These are phyloP conservation scores for Umbelopsis sp. DNA, from an alignment of 192 early-diverging fungal genomes.

Conservation along the genomic window DNA sequence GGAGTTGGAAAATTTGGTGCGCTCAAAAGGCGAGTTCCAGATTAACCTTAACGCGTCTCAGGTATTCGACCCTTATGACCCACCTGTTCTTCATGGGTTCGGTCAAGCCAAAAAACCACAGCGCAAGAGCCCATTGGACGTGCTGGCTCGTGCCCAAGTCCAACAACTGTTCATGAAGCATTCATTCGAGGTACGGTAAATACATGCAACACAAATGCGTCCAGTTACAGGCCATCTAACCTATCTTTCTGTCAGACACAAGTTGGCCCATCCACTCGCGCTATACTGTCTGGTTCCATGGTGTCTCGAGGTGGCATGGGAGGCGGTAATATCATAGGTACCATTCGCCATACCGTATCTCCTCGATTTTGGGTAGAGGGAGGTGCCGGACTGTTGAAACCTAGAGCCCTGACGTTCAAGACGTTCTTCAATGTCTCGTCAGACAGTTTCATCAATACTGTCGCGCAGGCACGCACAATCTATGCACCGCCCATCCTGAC, in stretches of 20 bases:
- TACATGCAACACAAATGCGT: background rate
- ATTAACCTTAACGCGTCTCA: slow-evolving; percentile 54
- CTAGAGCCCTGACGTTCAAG: slow-evolving; percentile 35
- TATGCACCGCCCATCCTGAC: slow-evolving; percentile 68
- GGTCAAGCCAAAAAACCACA: slow-evolving; percentile 26
- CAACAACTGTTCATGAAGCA: slow-evolving; percentile 60
- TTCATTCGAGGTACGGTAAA: slow-evolving; percentile 58
- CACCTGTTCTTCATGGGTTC: slow-evolving; percentile 42
- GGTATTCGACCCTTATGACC: slow-evolving; percentile 53
- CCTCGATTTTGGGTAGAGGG: slow-evolving; percentile 69
- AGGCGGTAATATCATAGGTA: slow-evolving; percentile 77
- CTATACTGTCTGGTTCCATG: slow-evolving; percentile 62
- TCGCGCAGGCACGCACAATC: slow-evolving; percentile 53
- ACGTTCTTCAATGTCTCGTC: slow-evolving; percentile 34
- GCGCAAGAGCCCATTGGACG: slow-evolving; percentile 20
- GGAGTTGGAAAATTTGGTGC: slow-evolving; percentile 67
- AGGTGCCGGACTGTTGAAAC: slow-evolving; percentile 21
- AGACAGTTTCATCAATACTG: slow-evolving; percentile 66
- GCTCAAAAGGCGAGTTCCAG: slow-evolving; percentile 61
- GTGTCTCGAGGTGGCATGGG: slow-evolving; percentile 69
- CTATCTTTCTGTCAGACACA: slow-evolving; percentile 45
- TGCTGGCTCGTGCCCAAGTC: slow-evolving; percentile 43
- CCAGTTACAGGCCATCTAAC: background rate
- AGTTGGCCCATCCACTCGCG: slow-evolving; percentile 53
- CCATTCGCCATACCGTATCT: slow-evolving; percentile 75